These are phyloP conservation scores for Hippophae rhamnoides DNA, from an alignment of 306 rosid species.

Conservation along the genomic window DNA sequence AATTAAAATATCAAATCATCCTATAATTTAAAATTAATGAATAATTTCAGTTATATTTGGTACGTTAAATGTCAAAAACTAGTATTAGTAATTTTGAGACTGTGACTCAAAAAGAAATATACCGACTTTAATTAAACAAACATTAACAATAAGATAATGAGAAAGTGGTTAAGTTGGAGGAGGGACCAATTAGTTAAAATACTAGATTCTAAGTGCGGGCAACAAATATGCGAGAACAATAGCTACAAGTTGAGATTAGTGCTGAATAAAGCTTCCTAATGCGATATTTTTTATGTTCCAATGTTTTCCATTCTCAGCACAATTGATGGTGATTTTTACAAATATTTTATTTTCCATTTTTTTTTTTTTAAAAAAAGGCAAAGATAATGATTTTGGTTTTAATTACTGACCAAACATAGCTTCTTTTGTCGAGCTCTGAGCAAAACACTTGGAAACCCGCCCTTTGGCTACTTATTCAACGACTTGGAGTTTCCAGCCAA, in stretches of 20 bases:
- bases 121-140: neutral
- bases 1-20: no score
- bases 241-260: no score
- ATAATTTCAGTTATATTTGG: no score
- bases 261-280: neutral
- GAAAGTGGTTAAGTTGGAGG: no score
- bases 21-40: no score
- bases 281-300: neutral
- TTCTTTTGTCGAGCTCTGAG: neutral
- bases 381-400: neutral
- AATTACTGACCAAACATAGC: neutral
- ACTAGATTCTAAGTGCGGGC: no score
- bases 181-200: no score
- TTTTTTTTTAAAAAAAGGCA: neutral
- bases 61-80: no score
- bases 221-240: no score
- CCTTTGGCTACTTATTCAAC: neutral
- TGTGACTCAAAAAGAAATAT: neutral
- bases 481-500: no score
- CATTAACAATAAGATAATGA: neutral
- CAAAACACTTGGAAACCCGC: constrained; percentile 1
- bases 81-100: neutral
- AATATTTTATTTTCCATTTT: neutral
- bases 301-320: neutral
- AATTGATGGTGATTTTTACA: neutral